Evolutionary conservation across 1,284 basidiomycete species (phyloP).

Genomic region (Apiotrichum brassicae): DNA sequence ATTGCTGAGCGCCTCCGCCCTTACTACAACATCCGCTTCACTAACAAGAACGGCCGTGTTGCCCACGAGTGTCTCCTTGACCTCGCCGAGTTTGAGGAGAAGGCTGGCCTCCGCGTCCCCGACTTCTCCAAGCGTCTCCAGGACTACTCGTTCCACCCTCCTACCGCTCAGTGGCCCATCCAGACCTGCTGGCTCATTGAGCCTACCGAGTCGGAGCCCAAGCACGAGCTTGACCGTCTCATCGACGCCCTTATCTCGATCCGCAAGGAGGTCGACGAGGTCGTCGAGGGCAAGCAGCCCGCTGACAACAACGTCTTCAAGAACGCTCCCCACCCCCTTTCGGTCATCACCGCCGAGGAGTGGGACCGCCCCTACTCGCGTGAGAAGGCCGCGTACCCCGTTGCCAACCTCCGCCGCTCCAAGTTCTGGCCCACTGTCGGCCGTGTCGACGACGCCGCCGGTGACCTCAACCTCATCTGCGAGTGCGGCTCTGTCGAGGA

Average conservation of each 20-base stretch:
- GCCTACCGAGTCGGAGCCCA: slow-evolving; percentile 86
- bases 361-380: slow-evolving; percentile 88
- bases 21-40: slow-evolving; percentile 84
- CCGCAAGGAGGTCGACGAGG: slow-evolving; percentile 80
- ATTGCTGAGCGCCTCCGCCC: slow-evolving; percentile 80
- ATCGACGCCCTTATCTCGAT: slow-evolving; percentile 97
- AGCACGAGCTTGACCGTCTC: slow-evolving; percentile 87
- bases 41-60: slow-evolving; percentile 81
- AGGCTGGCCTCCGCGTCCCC: slow-evolving; percentile 78
- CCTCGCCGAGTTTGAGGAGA: slow-evolving; percentile 86
- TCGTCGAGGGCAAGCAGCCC: slow-evolving; percentile 76
- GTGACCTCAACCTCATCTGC: slow-evolving; percentile 53
- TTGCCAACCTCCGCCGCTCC: slow-evolving; percentile 67
- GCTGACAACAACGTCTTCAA: slow-evolving; percentile 79
- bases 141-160: slow-evolving; percentile 43
- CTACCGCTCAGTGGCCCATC: slow-evolving; percentile 66
- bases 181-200: slow-evolving; percentile 78
- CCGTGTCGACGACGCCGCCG: slow-evolving; percentile 68
- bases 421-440: slow-evolving; percentile 94
- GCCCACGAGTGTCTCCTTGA: slow-evolving; percentile 96
- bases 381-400: slow-evolving; percentile 74
- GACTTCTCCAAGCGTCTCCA: slow-evolving; percentile 93
- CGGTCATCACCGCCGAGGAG: slow-evolving; percentile 64
- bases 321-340: slow-evolving; percentile 87
- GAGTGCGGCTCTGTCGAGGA: slow-evolving; percentile 87